Evolutionary conservation across 2,329 filamentous ascomycete species (phyloP).

Genomic region (Dactylellina haptotyla): DNA sequence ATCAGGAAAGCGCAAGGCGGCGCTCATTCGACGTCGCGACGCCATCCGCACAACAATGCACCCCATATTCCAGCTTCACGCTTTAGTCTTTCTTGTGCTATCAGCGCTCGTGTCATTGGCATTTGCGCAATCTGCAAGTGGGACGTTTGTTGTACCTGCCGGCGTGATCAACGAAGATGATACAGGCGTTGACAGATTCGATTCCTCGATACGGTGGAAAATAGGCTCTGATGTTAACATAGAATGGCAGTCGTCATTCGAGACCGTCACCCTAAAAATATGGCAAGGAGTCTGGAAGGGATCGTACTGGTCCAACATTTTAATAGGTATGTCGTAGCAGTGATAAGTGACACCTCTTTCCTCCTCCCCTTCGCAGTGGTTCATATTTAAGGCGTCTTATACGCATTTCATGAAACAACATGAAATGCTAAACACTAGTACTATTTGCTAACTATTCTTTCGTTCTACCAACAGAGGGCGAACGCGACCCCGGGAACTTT

Average conservation of each 20-base stretch:
- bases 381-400: no score
- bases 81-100: neutral
- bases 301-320: slow-evolving; percentile 7
- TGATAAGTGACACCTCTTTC: no score
- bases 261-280: slow-evolving; percentile 19
- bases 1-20: no score
- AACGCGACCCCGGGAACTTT: neutral
- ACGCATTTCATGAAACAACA: no score
- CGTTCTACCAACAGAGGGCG: slow-evolving; percentile 1
- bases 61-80: neutral
- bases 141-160: slow-evolving; percentile 13
- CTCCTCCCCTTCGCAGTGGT: no score
- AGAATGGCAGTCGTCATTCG: slow-evolving; percentile 19
- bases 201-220: slow-evolving; percentile 29
- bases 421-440: no score
- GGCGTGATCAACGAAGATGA: slow-evolving; percentile 8
- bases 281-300: slow-evolving; percentile 31
- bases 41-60: neutral
- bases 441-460: neutral
- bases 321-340: slow-evolving; percentile 22
- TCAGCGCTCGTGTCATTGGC: neutral
- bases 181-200: slow-evolving; percentile 11
- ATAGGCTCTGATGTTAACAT: slow-evolving; percentile 21
- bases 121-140: neutral
- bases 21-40: no score